Conservation (phyloP, 202 grass and related monocot genomes). For the Eragrostis tef region DNA sequence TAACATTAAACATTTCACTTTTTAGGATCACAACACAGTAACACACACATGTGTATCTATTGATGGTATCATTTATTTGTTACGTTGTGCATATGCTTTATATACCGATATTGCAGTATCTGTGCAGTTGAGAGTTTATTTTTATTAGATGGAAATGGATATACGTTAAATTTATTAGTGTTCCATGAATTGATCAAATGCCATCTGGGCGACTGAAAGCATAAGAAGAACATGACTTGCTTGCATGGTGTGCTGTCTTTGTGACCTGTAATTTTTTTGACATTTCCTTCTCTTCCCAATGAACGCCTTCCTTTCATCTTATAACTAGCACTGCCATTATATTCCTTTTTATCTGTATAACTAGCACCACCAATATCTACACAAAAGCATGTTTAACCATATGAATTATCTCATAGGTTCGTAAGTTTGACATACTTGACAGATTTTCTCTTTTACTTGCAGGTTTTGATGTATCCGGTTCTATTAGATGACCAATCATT, state of each 20-base stretch:
- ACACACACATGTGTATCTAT: neutral
- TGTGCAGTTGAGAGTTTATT: neutral
- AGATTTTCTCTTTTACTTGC: slow-evolving; percentile 38
- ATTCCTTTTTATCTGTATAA: slow-evolving; percentile 1
- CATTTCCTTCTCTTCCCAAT: slow-evolving; percentile 3
- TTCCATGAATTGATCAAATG: slow-evolving; percentile 27
- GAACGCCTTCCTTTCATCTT: slow-evolving; percentile 24
- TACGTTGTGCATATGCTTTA: slow-evolving; percentile 11
- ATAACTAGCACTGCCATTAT: slow-evolving; percentile 22
- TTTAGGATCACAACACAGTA: no score
- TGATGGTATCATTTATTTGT: slow-evolving; percentile 4
- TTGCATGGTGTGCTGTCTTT: neutral
- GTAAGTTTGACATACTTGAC: slow-evolving; percentile 32
- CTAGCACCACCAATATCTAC: slow-evolving; percentile 8
- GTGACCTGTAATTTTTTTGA: slow-evolving; percentile 9
- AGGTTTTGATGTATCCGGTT: slow-evolving; percentile 86
- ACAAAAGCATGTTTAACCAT: slow-evolving; percentile 27
- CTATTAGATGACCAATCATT: slow-evolving; percentile 79
- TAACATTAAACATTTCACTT: neutral
- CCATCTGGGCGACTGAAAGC: neutral
- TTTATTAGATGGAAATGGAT: slow-evolving; percentile 17
- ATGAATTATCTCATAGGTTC: slow-evolving; percentile 24
- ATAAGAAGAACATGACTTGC: slow-evolving; percentile 21
- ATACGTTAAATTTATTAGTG: neutral
- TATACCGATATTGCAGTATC: slow-evolving; percentile 8